Percentiles rank a stretch among this genome's conserved stretches.
Conservation (phyloP, 345 rosid genomes). For the Rhodomyrtus tomentosa region DNA sequence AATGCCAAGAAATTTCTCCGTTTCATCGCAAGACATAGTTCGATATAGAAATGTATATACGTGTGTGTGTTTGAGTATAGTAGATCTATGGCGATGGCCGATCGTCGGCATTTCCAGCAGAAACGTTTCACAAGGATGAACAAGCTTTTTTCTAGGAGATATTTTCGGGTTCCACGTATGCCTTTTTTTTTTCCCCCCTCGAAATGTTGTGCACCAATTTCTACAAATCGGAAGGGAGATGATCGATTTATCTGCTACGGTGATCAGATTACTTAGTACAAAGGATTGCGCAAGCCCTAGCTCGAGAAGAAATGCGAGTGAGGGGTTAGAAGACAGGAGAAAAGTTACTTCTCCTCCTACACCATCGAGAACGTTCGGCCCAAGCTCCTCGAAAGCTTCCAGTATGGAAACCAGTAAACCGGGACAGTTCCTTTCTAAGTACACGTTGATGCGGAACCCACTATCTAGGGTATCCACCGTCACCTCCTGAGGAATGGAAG, state of each 20-base stretch:
- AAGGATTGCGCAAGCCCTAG: neutral
- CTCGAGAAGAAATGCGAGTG: neutral
- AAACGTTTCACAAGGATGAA: neutral
- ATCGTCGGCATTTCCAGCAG: neutral
- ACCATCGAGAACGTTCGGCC: conserved; percentile 57
- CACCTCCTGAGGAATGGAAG: conserved; percentile 15
- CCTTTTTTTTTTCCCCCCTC: neutral
- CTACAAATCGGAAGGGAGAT: neutral
- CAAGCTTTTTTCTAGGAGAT: neutral
- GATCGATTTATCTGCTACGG: neutral
- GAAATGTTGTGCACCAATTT: neutral
- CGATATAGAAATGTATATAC: neutral
- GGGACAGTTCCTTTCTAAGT: conserved; percentile 24
- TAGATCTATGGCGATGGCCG: neutral
- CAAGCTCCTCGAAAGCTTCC: conserved; percentile 65
- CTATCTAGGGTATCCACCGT: conserved; percentile 45
- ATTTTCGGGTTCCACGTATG: neutral
- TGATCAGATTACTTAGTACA: neutral
- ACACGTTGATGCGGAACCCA: conserved; percentile 41
- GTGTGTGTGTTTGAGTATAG: neutral
- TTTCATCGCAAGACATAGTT: neutral
- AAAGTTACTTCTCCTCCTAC: conserved; percentile 40
- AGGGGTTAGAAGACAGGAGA: neutral
- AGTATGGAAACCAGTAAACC: conserved; percentile 52
- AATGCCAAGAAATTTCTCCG: neutral